phyloP scores from a whole-genome alignment of 306 rosid species.

The Trifolium repens region DNA sequence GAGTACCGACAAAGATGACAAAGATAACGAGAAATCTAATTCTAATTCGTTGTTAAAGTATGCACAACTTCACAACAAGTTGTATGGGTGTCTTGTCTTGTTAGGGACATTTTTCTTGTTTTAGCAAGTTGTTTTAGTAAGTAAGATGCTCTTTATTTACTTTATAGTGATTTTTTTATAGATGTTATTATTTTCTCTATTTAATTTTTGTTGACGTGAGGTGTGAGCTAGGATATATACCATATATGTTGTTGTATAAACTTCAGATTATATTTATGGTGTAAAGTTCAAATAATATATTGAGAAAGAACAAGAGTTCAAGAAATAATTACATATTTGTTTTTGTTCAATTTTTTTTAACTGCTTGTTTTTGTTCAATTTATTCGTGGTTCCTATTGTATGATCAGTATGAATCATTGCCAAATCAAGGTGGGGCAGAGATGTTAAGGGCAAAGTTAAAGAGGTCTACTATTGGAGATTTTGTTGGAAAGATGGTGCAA shows the following conservation, averaged over 20 bases:
- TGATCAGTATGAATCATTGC: neutral
- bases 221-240: conserved; percentile 40
- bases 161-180: conserved; percentile 24
- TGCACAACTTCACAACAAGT: conserved; percentile 35
- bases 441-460: no score
- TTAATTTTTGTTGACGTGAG: conserved; percentile 18
- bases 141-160: neutral
- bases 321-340: neutral
- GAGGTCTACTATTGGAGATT: no score
- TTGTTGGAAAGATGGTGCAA: no score
- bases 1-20: conserved; percentile 1
- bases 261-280: conserved; percentile 14
- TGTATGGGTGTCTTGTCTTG: conserved; percentile 36
- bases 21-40: conserved; percentile 46
- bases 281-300: conserved; percentile 7
- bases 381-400: neutral
- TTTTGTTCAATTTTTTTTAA: neutral
- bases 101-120: conserved; percentile 37
- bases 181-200: conserved; percentile 1
- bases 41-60: conserved; percentile 39
- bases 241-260: conserved; percentile 30
- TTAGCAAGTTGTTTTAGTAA: conserved; percentile 16
- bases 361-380: no score
- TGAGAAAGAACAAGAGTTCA: neutral
- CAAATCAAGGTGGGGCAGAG: no score